Conservation (phyloP, 2,329 filamentous ascomycete genomes). For the Calonectria hawksworthii region DNA sequence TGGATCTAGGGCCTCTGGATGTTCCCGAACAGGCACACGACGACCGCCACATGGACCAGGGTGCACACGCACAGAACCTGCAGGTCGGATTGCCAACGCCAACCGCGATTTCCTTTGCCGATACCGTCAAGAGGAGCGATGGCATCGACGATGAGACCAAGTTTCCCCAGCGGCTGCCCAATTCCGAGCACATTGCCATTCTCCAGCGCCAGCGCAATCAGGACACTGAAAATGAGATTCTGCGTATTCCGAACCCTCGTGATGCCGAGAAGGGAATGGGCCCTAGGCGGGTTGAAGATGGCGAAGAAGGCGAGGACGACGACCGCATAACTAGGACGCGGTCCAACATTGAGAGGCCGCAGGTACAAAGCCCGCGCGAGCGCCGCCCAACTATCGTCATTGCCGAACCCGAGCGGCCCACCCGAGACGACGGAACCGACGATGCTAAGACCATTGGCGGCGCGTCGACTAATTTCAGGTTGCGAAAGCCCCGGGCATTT, state of each 20-base stretch:
- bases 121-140: slow-evolving; percentile 73
- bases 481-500: slow-evolving; percentile 59
- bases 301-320: slow-evolving; percentile 54
- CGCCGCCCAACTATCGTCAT: slow-evolving; percentile 75
- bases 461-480: slow-evolving; percentile 56
- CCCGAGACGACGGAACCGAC: slow-evolving; percentile 55
- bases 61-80: slow-evolving; percentile 27
- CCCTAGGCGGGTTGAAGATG: slow-evolving; percentile 68
- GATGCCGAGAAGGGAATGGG: slow-evolving; percentile 88
- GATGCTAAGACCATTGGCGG: slow-evolving; percentile 58
- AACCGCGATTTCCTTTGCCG: slow-evolving; percentile 74
- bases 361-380: slow-evolving; percentile 46
- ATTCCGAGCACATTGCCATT: slow-evolving; percentile 90
- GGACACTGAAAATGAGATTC: slow-evolving; percentile 71
- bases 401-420: slow-evolving; percentile 68
- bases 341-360: slow-evolving; percentile 45
- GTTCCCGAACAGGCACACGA: slow-evolving; percentile 34
- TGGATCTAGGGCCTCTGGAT: slow-evolving; percentile 41
- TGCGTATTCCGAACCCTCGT: slow-evolving; percentile 91
- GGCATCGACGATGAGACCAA: slow-evolving; percentile 65
- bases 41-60: slow-evolving; percentile 21
- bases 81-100: slow-evolving; percentile 29
- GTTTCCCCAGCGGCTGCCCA: slow-evolving; percentile 64
- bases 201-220: slow-evolving; percentile 86
- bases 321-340: slow-evolving; percentile 47